Conservation (phyloP, 805 yeast genomes). For the Kluyveromyces dobzhanskii region DNA sequence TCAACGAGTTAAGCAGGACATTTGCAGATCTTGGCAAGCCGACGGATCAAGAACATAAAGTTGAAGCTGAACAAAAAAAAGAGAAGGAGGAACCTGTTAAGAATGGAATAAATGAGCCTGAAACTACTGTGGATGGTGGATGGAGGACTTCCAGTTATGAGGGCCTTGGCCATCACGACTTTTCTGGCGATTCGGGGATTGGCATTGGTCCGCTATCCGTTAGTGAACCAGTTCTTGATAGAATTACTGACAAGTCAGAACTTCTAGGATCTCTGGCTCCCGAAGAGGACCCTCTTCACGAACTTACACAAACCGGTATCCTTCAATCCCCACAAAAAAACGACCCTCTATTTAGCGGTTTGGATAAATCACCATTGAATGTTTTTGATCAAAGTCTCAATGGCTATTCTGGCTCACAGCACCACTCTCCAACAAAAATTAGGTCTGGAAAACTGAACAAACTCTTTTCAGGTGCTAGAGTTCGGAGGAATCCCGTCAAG, state of each 20-base stretch:
- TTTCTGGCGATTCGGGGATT: background rate
- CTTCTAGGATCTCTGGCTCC: slow-evolving; percentile 24
- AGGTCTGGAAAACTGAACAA: slow-evolving; percentile 33
- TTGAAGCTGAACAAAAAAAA: slow-evolving; percentile 7
- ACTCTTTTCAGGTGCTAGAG: slow-evolving; percentile 41
- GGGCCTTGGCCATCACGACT: background rate
- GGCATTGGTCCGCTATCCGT: background rate
- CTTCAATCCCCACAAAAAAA: slow-evolving; percentile 20
- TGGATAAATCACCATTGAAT: slow-evolving; percentile 14
- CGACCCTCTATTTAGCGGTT: slow-evolving; percentile 30
- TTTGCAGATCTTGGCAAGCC: slow-evolving; percentile 8
- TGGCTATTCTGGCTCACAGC: slow-evolving; percentile 8
- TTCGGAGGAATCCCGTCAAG: slow-evolving; percentile 30
- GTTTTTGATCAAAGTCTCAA: slow-evolving; percentile 11
- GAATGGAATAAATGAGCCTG: background rate
- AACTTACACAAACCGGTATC: slow-evolving; percentile 33
- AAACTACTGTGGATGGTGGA: too few relatives aligned
- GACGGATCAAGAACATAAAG: slow-evolving; percentile 11
- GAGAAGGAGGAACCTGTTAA: too few relatives aligned
- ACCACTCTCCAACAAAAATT: slow-evolving; percentile 31
- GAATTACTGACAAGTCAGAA: slow-evolving; percentile 5
- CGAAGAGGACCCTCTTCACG: slow-evolving; percentile 32
- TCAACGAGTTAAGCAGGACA: slow-evolving; percentile 8
- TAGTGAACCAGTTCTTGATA: background rate
- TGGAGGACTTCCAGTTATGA: background rate